Evolutionary conservation across 306 rosid genomes (phyloP).

Genomic region (Ceratonia siliqua): DNA sequence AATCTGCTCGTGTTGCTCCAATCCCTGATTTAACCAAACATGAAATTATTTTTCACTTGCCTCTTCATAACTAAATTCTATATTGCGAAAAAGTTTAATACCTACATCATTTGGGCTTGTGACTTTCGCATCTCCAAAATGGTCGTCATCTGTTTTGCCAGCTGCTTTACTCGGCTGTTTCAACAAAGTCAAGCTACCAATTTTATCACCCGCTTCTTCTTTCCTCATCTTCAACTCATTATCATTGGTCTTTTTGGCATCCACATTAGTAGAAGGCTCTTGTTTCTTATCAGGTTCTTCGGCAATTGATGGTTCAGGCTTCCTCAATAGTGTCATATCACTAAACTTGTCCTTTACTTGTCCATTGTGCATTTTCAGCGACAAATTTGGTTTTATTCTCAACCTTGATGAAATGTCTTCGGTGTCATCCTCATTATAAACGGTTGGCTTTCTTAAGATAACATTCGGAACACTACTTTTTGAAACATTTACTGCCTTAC

Average conservation of each 20-base stretch:
- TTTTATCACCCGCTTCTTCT: slow-evolving; percentile 42
- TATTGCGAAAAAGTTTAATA: slow-evolving; percentile 37
- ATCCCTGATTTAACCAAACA: slow-evolving; percentile 55
- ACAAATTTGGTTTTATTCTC: slow-evolving; percentile 74
- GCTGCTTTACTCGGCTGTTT: slow-evolving; percentile 50
- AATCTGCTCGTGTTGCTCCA: slow-evolving; percentile 50
- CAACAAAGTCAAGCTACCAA: slow-evolving; percentile 46
- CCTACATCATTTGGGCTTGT: slow-evolving; percentile 44
- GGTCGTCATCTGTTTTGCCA: slow-evolving; percentile 6
- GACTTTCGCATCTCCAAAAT: slow-evolving; percentile 34
- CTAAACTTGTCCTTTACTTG: slow-evolving; percentile 63
- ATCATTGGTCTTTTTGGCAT: slow-evolving; percentile 36
- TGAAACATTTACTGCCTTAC: slow-evolving; percentile 40
- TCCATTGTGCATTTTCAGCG: slow-evolving; percentile 51
- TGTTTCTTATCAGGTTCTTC: slow-evolving; percentile 30
- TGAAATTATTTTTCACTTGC: slow-evolving; percentile 21
- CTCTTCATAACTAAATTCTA: slow-evolving; percentile 14
- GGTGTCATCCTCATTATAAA: slow-evolving; percentile 50
- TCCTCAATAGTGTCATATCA: slow-evolving; percentile 80
- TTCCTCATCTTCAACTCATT: slow-evolving; percentile 35
- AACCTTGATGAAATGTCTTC: slow-evolving; percentile 50
- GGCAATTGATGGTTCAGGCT: slow-evolving; percentile 57
- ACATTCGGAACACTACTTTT: slow-evolving; percentile 69
- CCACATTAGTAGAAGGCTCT: slow-evolving; percentile 38
- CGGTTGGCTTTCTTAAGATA: slow-evolving; percentile 74